phyloP scores from a whole-genome alignment of 1,284 basidiomycete genomes.

The Schizophyllum commune region DNA sequence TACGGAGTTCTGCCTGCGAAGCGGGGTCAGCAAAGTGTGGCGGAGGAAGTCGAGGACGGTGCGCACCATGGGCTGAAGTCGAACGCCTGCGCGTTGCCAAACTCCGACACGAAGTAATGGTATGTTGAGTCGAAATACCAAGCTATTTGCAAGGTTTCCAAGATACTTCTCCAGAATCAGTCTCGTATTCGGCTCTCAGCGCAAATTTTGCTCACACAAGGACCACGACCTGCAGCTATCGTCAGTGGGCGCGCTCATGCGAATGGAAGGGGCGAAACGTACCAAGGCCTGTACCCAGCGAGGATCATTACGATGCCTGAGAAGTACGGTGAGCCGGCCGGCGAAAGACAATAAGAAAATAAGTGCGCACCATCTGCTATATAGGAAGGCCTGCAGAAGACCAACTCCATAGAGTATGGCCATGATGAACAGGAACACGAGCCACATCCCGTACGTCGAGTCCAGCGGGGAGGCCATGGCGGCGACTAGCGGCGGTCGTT shows the following conservation, averaged over 20 bases:
- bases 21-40: not conserved
- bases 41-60: not conserved
- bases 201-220: not conserved
- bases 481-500: not conserved
- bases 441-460: slow-evolving; percentile 4
- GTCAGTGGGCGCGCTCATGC: not conserved
- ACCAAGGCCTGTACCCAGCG: not conserved
- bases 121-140: not conserved
- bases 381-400: not conserved
- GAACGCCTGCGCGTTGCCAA: not conserved
- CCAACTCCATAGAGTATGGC: slow-evolving; percentile 3
- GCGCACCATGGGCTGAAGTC: not conserved
- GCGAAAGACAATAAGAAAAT: not conserved
- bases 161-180: not conserved
- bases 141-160: not conserved
- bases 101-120: not conserved
- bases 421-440: slow-evolving; percentile 3
- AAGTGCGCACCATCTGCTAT: not conserved
- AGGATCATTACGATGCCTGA: not conserved
- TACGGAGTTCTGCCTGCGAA: not conserved
- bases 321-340: not conserved
- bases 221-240: not conserved
- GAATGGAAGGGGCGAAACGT: not conserved
- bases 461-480: not conserved
- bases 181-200: not conserved